These are phyloP conservation scores for Penicillium sp. DNA, from an alignment of 2,329 filamentous ascomycete genomes.

Conservation along the genomic window DNA sequence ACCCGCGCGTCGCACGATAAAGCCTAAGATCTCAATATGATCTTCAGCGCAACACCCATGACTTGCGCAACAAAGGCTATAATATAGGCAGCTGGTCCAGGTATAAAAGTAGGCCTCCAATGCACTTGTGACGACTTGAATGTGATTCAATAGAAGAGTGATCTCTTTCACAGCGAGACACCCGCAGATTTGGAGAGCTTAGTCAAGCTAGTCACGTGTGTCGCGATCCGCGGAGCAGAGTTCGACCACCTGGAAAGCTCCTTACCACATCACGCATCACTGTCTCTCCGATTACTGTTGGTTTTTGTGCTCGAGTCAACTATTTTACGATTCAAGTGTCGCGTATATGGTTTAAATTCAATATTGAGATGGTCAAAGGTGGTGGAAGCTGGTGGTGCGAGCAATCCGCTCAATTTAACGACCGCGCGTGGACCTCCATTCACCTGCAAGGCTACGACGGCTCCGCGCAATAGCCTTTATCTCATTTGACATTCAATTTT, in stretches of 20 bases:
- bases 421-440: conserved; percentile 33
- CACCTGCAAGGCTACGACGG: conserved; percentile 23
- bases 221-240: conserved; percentile 27
- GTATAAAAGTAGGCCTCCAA: background rate
- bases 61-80: conserved; percentile 3
- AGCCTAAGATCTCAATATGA: conserved; percentile 4
- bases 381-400: conserved; percentile 38
- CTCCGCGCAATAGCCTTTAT: conserved; percentile 24
- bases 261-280: conserved; percentile 16
- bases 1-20: conserved; percentile 4
- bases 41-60: conserved; percentile 10
- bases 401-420: conserved; percentile 40
- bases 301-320: background rate
- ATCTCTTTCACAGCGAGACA: background rate
- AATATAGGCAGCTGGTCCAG: background rate
- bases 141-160: background rate
- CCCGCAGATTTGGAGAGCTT: conserved; percentile 7
- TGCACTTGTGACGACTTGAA: background rate
- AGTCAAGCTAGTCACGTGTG: conserved; percentile 25
- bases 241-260: conserved; percentile 23
- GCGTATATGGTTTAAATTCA: conserved; percentile 22
- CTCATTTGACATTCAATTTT: conserved; percentile 14
- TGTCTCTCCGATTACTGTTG: conserved; percentile 10
- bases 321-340: conserved; percentile 2
- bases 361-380: conserved; percentile 42